Percentiles rank a stretch among this genome's conserved stretches.
Conservation (phyloP, 2,329 filamentous ascomycete species). For the Colletotrichum higginsianum region DNA sequence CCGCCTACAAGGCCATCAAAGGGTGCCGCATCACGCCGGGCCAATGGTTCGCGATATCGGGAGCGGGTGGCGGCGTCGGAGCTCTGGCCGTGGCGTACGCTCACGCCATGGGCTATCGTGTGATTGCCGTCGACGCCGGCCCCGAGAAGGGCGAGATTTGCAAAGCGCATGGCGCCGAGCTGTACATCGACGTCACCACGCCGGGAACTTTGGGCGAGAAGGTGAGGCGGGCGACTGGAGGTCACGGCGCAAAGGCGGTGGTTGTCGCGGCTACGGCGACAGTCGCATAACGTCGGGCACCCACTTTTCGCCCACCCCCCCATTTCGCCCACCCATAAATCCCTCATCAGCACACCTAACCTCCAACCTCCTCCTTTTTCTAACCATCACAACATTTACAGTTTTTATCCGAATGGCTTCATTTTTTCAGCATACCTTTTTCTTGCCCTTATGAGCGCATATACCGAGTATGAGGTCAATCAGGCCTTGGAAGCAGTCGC, state of each 20-base stretch:
- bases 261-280: slow-evolving; percentile 51
- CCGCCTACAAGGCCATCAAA: slow-evolving; percentile 60
- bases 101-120: slow-evolving; percentile 58
- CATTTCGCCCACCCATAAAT: no score
- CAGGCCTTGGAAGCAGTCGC: no score
- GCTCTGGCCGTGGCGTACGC: slow-evolving; percentile 57
- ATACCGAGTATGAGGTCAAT: no score
- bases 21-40: slow-evolving; percentile 50
- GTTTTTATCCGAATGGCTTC: no score
- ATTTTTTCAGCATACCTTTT: no score
- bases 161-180: slow-evolving; percentile 53
- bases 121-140: slow-evolving; percentile 57
- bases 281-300: no score
- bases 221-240: slow-evolving; percentile 46
- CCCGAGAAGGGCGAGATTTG: slow-evolving; percentile 49
- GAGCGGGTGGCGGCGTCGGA: slow-evolving; percentile 58
- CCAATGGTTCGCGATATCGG: slow-evolving; percentile 55
- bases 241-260: slow-evolving; percentile 47
- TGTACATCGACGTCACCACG: slow-evolving; percentile 53
- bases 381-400: no score
- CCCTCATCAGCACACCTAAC: no score
- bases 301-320: no score
- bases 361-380: no score
- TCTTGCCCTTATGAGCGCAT: no score
- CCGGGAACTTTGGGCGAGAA: slow-evolving; percentile 45